phyloP scores from a whole-genome alignment of 306 rosid species.

The Castanopsis chinensis region DNA sequence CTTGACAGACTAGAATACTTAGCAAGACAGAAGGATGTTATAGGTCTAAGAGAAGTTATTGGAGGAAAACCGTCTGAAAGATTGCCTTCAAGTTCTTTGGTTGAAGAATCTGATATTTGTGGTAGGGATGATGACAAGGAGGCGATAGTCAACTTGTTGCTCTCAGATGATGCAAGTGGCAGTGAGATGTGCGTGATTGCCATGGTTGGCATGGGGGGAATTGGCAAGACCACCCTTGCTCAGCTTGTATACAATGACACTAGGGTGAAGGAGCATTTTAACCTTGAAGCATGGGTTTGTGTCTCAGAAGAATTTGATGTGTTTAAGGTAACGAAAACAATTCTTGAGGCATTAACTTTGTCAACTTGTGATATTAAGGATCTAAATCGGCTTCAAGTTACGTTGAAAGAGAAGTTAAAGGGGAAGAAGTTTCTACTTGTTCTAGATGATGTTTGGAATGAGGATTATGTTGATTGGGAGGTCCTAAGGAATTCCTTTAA shows the following conservation, averaged over 20 bases:
- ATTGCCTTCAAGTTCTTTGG: not conserved
- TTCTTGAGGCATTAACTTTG: not conserved
- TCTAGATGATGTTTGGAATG: not conserved
- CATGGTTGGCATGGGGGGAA: not conserved
- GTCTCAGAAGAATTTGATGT: too few species aligned
- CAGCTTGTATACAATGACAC: not conserved
- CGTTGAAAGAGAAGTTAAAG: not conserved
- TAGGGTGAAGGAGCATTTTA: not conserved
- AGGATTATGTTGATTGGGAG: too few species aligned
- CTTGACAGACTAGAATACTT: not conserved
- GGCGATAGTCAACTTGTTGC: too few species aligned
- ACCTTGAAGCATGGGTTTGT: not conserved
- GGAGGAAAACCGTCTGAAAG: not conserved
- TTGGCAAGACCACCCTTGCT: not conserved
- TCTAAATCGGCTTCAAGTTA: not conserved
- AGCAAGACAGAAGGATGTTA: not conserved
- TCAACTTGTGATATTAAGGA: not conserved
- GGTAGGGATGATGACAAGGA: too few species aligned
- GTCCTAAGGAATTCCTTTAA: too few species aligned
- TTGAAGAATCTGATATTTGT: not conserved
- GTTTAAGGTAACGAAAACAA: not conserved
- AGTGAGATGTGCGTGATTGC: too few species aligned
- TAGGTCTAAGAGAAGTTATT: not conserved
- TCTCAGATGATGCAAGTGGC: too few species aligned
- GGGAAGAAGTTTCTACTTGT: conserved; percentile 9